Evolutionary conservation across 2,329 filamentous ascomycete genomes (phyloP).

Genomic region (Aspergillus novoparasiticus): DNA sequence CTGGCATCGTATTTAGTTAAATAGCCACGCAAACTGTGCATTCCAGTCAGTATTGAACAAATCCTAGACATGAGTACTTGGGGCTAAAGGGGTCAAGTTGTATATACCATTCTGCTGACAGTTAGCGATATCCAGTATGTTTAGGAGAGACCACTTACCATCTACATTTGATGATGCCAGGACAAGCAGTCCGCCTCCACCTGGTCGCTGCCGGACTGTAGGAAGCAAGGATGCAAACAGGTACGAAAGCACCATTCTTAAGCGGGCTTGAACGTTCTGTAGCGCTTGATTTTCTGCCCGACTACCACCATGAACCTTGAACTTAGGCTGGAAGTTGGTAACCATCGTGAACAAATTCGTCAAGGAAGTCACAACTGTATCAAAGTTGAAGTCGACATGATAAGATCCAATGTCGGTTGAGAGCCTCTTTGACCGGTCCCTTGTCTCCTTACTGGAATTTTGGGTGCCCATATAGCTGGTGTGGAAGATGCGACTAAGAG

Average conservation of each 20-base stretch:
- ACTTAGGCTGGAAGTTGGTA: constrained; percentile 62
- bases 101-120: constrained; percentile 31
- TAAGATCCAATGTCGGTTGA: constrained; percentile 66
- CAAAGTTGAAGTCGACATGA: constrained; percentile 74
- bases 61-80: too few relatives aligned
- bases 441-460: constrained; percentile 68
- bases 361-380: constrained; percentile 64
- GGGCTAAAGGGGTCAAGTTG: background rate
- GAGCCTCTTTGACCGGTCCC: constrained; percentile 66
- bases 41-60: constrained; percentile 35
- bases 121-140: constrained; percentile 11
- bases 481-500: constrained; percentile 55
- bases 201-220: constrained; percentile 58
- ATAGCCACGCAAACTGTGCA: constrained; percentile 50
- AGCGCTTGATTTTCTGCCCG: constrained; percentile 64
- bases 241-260: constrained; percentile 68
- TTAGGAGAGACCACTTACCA: constrained; percentile 18
- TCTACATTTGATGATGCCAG: constrained; percentile 70
- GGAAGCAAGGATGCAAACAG: constrained; percentile 66
- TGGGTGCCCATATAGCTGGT: constrained; percentile 73
- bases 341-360: constrained; percentile 61
- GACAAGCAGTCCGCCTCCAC: constrained; percentile 63
- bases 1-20: constrained; percentile 71
- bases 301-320: constrained; percentile 66
- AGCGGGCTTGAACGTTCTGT: constrained; percentile 69